Base-by-base conservation (phyloP, 768 basidiomycete genomes). In the Boletus speciosus region DNA sequence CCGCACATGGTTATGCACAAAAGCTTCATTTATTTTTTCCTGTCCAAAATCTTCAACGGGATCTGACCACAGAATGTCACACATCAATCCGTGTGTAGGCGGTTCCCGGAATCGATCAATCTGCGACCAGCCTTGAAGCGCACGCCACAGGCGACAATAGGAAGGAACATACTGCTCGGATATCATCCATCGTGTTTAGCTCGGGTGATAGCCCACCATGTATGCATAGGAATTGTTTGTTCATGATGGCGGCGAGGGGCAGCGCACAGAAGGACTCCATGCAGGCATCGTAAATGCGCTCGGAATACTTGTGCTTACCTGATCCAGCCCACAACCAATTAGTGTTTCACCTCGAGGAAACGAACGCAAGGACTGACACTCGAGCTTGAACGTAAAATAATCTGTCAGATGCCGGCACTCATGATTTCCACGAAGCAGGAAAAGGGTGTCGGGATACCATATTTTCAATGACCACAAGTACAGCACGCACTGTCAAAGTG, bases 261-360 rank as follows among this genome's bases (percentile, higher is more conserved):
- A 99, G 81, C 0, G 90, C 81, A 68, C 95, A 98, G 78, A 99
- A 98, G 0, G 92, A 92, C 29, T 97, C 91, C 93, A 98, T 96
- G 80, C 92, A 94, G 27, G 93, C 93, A 56, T 99, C 93, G 70
- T 99, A 99, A 56, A 99, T 82, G 25, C 85, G 84, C 62, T 98
- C 96, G 8, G 93, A 93, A 73, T 99, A 99, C 76, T 98, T 98
- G 78, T 98, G 97, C 74, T 96, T 96, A 78, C 94, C 93, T 97
- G 66, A 51, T 48, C 42, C 35, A 49, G 5, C 12, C 6, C 31
- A 31, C 19, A 25, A 31, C 29, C 12, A 31, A 42, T 58, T 4
- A 64, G 51, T 55, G 49, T 54, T 52, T 46, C 6, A 25, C 23
- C 12, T 36, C 32, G 19, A 32, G 16, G 46, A 1, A 23, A 58